Conservation (phyloP, 2,329 filamentous ascomycete species). For the Fusarium brevicatenulatum region DNA sequence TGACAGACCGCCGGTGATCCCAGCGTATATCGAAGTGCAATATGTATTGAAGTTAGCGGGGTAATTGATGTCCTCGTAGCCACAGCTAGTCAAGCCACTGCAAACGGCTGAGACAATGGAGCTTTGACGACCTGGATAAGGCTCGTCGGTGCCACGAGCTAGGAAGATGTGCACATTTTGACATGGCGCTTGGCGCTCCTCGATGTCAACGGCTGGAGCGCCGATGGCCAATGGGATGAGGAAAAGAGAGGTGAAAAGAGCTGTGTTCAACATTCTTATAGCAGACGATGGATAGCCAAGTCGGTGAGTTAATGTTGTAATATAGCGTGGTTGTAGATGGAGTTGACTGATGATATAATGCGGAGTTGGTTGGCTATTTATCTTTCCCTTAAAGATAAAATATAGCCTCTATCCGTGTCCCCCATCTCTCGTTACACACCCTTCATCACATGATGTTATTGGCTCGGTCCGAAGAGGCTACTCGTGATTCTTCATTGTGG, state of each 20-base stretch:
- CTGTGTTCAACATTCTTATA: neutral
- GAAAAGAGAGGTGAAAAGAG: neutral
- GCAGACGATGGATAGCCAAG: fast-evolving
- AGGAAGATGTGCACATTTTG: neutral
- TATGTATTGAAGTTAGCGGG: neutral
- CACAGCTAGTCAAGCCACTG: neutral
- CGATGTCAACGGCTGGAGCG: neutral
- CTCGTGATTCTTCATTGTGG: neutral
- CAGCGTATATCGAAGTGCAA: neutral
- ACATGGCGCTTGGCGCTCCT: neutral
- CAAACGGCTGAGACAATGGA: neutral
- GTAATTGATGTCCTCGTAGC: neutral
- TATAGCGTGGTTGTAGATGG: neutral
- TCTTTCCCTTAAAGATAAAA: fast-evolving
- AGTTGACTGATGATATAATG: neutral
- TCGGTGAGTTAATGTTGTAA: neutral
- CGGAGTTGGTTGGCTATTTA: neutral
- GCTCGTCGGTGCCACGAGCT: neutral
- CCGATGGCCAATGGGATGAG: neutral
- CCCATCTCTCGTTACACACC: neutral
- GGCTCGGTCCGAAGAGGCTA: neutral
- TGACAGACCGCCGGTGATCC: neutral
- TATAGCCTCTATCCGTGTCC: fast-evolving
- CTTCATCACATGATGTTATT: neutral
- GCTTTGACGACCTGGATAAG: neutral